These are phyloP conservation scores for Laburnicola sp. DNA, from an alignment of 2,329 filamentous ascomycete genomes.

Conservation along the genomic window DNA sequence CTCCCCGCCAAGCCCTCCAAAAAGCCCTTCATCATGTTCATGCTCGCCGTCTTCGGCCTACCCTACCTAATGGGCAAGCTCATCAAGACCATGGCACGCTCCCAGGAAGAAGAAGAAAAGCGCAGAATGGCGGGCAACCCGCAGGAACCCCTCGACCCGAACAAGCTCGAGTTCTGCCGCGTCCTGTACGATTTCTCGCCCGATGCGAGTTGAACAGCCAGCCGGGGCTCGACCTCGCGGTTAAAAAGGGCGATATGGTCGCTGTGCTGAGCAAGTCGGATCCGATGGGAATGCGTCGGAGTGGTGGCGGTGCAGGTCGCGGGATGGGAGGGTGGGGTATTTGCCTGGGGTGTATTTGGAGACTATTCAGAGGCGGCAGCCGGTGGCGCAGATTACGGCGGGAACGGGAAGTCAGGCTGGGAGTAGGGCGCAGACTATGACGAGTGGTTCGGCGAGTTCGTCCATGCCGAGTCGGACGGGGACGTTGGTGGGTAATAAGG, in stretches of 20 bases:
- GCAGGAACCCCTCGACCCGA: conserved; percentile 70
- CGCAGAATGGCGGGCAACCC: conserved; percentile 58
- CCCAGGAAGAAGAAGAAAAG: conserved; percentile 80
- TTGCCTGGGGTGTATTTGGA: conserved; percentile 90
- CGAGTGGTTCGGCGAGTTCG: conserved; percentile 47
- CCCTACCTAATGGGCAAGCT: conserved; percentile 97
- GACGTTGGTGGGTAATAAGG: conserved; percentile 43
- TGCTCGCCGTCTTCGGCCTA: conserved; percentile 89
- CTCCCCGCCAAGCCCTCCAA: conserved; percentile 74
- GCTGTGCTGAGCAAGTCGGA: conserved; percentile 92
- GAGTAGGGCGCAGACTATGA: conserved; percentile 61
- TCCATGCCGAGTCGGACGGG: conserved; percentile 45
- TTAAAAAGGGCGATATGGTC: conserved; percentile 93
- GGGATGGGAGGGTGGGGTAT: conserved; percentile 89
- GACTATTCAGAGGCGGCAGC: conserved; percentile 63
- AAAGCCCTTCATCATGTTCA: conserved; percentile 95
- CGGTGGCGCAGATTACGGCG: conserved; percentile 50
- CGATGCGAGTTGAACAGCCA: conserved; percentile 59
- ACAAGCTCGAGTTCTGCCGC: conserved; percentile 94
- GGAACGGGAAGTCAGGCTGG: conserved; percentile 48
- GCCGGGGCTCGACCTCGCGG: conserved; percentile 80
- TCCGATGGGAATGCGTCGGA: conserved; percentile 86
- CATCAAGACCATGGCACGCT: conserved; percentile 79
- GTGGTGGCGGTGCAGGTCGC: conserved; percentile 94
- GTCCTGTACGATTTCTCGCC: conserved; percentile 93